Conservation (phyloP, 1,284 basidiomycete genomes). For the Amylostereum areolatum region DNA sequence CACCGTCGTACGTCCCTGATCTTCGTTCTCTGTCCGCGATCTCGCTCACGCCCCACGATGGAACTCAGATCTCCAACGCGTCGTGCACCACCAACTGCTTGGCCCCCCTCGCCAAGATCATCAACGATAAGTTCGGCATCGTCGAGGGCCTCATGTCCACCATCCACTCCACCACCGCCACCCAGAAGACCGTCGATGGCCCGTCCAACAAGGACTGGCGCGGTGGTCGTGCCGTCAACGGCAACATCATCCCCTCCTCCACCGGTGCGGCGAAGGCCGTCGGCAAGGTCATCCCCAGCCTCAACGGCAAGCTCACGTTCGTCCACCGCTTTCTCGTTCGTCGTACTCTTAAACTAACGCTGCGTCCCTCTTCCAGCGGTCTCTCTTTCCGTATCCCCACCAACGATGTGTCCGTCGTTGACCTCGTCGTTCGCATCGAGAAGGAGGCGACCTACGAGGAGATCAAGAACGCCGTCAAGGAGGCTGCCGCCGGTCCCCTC, state of each 20-base stretch:
- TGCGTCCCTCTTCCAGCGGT: constrained; percentile 47
- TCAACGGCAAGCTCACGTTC: constrained; percentile 96
- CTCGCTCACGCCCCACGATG: constrained; percentile 3
- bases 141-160: constrained; percentile 98
- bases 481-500: constrained; percentile 66
- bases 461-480: constrained; percentile 88
- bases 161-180: constrained; percentile 94
- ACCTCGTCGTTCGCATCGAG: constrained; percentile 92
- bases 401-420: constrained; percentile 96
- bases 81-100: constrained; percentile 99
- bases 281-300: constrained; percentile 95
- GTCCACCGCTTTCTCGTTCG: constrained; percentile 18
- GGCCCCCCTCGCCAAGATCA: constrained; percentile 96
- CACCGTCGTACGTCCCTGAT: constrained; percentile 60
- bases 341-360: background rate
- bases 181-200: constrained; percentile 99
- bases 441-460: constrained; percentile 84
- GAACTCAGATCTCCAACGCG: constrained; percentile 87
- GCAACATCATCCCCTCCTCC: constrained; percentile 99
- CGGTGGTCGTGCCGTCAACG: constrained; percentile 93
- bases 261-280: constrained; percentile 99
- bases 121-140: constrained; percentile 96
- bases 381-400: constrained; percentile 98
- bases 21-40: constrained; percentile 5
- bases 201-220: constrained; percentile 95